Base-by-base conservation (phyloP, 257 asterid genomes). In the Nicotiana noctiflora region DNA sequence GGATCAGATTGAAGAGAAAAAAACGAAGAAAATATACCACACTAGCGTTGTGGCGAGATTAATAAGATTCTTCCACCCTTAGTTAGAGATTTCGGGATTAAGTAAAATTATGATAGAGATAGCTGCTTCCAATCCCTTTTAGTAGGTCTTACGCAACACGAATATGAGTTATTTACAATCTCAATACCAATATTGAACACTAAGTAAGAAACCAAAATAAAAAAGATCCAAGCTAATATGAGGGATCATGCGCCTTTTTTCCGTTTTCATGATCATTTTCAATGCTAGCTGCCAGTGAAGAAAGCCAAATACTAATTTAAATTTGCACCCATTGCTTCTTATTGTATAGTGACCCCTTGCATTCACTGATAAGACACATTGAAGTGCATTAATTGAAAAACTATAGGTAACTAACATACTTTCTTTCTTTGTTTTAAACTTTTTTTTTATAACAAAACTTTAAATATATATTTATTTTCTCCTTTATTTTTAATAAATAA, bases 241-340 rank as follows among this genome's bases (percentile, higher is more conserved):
- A 68, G 57, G 12, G 57, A 19, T 19, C 31, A 11, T 68, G 57
- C 6, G 6, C 7, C 19, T 68, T 66, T n/a, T 82, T 6, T 68
- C 86, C 61, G 79, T 31, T 56, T 60, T 80, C 68, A 77, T 75
- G 59, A 80, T 82, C 70, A 62, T 81, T 78, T 81, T 83, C 81
- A 82, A 6, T 49, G 75, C 72, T n/a, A 53, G 52, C 40, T 75
- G 86, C 85, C 84, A 75, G 59, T 68, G 77, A 40, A 68, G 77
- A 68, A 51, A 68, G 77, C 34, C 56, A 19, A 68, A 19, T 40
- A 40, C 34, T 68, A 27, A 27, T 27, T 68, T 40, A 68, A 40
- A 19, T 68, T 72, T 72, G 77, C 40, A 70, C 57, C 77, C 34
- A 70, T 53, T 70, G 34, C 59, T 12, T 70, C 77, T 70, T 70